Evolutionary conservation across 768 basidiomycete genomes (phyloP).

Genomic region (Chlorophyllum brunneum): DNA sequence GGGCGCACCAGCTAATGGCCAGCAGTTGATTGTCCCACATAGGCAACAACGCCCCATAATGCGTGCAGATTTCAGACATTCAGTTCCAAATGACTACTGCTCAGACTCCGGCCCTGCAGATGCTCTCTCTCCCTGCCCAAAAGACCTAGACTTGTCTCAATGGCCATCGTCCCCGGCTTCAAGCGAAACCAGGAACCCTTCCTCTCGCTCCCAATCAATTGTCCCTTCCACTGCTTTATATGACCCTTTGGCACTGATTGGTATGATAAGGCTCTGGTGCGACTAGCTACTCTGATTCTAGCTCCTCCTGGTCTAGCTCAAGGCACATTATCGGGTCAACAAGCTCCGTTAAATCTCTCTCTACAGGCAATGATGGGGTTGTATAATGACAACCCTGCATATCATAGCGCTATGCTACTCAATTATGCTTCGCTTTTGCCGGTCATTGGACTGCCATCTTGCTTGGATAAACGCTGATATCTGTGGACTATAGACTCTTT

Average conservation of each 20-base stretch:
- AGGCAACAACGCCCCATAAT: constrained; percentile 7
- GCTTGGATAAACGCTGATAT: background rate
- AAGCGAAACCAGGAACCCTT: background rate
- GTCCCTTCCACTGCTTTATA: background rate
- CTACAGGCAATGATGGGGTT: background rate
- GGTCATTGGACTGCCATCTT: constrained; percentile 7
- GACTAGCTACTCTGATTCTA: background rate
- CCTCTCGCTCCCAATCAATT: background rate
- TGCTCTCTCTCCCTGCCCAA: background rate
- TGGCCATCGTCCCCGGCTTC: background rate
- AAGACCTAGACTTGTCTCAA: background rate
- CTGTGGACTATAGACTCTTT: background rate
- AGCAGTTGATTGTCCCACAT: background rate
- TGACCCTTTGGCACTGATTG: background rate
- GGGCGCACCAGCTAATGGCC: too few species aligned
- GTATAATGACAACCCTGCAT: background rate
- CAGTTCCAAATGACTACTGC: background rate
- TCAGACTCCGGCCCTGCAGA: background rate
- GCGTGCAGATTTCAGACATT: constrained; percentile 5
- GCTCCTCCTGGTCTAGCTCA: background rate
- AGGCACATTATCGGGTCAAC: background rate
- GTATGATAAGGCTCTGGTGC: constrained; percentile 1
- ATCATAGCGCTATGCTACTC: constrained; percentile 1
- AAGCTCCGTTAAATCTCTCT: background rate
- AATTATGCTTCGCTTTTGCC: constrained; percentile 7